Conservation (phyloP, 2,329 filamentous ascomycete species). For the Cadophora gregata region DNA sequence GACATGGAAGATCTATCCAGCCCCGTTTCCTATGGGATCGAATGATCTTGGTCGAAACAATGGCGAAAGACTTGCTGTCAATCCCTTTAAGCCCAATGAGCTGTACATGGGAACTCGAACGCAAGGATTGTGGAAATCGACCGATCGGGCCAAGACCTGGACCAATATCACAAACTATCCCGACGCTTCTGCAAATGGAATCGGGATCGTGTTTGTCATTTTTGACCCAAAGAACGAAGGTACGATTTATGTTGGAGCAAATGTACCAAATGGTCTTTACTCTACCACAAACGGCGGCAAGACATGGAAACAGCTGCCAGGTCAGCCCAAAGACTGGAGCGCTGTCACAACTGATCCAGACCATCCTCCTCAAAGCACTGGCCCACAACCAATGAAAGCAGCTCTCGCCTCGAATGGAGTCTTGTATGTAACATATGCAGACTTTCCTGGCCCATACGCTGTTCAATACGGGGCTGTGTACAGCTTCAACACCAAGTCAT, state of each 20-base stretch:
- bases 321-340: conserved; percentile 22
- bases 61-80: conserved; percentile 28
- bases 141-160: conserved; percentile 29
- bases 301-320: conserved; percentile 25
- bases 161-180: conserved; percentile 29
- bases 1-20: conserved; percentile 28
- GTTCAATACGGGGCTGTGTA: conserved; percentile 58
- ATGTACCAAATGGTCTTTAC: conserved; percentile 26
- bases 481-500: conserved; percentile 55
- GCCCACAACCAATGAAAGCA: conserved; percentile 26
- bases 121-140: conserved; percentile 29
- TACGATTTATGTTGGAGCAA: conserved; percentile 30
- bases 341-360: conserved; percentile 11
- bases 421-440: conserved; percentile 60
- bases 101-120: conserved; percentile 29
- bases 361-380: conserved; percentile 24
- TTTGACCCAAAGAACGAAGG: conserved; percentile 28
- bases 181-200: conserved; percentile 26
- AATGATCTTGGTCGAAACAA: conserved; percentile 30
- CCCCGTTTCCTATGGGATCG: conserved; percentile 29
- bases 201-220: conserved; percentile 29
- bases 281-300: conserved; percentile 24
- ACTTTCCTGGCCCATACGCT: conserved; percentile 62
- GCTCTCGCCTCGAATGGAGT: conserved; percentile 50
- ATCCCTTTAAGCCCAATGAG: conserved; percentile 29